Evolutionary conservation across 768 basidiomycete species (phyloP).

Genomic region (Tylopilus felleus): DNA sequence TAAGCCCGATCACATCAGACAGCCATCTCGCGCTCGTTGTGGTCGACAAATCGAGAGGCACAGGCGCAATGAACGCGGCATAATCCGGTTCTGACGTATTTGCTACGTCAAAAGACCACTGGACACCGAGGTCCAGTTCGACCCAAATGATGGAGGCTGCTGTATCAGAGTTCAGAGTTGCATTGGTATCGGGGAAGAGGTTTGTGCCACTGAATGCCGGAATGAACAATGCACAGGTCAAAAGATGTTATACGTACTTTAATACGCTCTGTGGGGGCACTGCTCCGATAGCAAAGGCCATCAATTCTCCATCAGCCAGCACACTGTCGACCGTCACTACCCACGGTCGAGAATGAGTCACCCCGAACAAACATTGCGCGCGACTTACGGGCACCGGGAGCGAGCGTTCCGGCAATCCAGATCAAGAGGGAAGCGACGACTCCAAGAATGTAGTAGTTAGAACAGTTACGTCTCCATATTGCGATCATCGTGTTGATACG

Average conservation of each 20-base stretch:
- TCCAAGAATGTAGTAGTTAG: slow-evolving; percentile 21
- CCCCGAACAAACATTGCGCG: neutral
- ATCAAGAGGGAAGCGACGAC: slow-evolving; percentile 18
- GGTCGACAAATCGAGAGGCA: slow-evolving; percentile 15
- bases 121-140: slow-evolving; percentile 22
- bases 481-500: slow-evolving; percentile 9
- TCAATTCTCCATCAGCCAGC: slow-evolving; percentile 19
- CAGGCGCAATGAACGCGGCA: slow-evolving; percentile 18
- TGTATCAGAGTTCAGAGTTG: slow-evolving; percentile 5
- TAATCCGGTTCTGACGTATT: slow-evolving; percentile 15
- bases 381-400: slow-evolving; percentile 26
- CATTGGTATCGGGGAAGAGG: neutral
- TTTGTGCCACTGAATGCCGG: slow-evolving; percentile 4
- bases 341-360: neutral
- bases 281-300: slow-evolving; percentile 25
- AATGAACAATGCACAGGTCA: neutral
- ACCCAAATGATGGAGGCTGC: slow-evolving; percentile 27
- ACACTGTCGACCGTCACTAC: slow-evolving; percentile 23
- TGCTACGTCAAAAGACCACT: slow-evolving; percentile 21
- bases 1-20: slow-evolving; percentile 26
- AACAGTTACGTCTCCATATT: slow-evolving; percentile 17
- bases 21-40: slow-evolving; percentile 26
- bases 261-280: slow-evolving; percentile 21
- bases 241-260: slow-evolving; percentile 14
- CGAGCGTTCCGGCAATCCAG: slow-evolving; percentile 18